A percentile compares a stretch with the other conserved stretches of the same genome.
These are phyloP conservation scores for Codiaeum variegatum DNA, from an alignment of 441 rosid genomes.

Conservation along the genomic window DNA sequence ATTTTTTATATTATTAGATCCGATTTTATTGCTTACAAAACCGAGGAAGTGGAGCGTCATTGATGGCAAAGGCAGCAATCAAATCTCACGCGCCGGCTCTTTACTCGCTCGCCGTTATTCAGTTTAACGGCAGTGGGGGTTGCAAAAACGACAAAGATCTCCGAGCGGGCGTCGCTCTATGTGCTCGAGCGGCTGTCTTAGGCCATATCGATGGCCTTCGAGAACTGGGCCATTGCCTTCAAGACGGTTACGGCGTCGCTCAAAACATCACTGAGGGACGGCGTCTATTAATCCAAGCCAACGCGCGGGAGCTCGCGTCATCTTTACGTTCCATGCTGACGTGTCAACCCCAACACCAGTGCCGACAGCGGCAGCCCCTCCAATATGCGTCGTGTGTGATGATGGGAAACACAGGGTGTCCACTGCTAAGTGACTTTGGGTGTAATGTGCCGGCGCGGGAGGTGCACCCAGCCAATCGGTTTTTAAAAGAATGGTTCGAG, in stretches of 20 bases:
- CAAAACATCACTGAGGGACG: conserved; percentile 59
- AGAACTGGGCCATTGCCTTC: conserved; percentile 86
- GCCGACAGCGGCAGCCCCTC: background rate
- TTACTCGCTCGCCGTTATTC: conserved; percentile 79
- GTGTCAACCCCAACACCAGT: conserved; percentile 8
- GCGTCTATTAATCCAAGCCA: conserved; percentile 68
- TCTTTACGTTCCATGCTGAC: conserved; percentile 26
- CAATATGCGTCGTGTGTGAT: background rate
- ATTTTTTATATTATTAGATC: conserved; percentile 47
- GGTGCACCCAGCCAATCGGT: conserved; percentile 62
- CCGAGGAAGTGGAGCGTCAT: conserved; percentile 57
- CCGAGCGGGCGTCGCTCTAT: conserved; percentile 70
- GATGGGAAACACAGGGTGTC: conserved; percentile 19
- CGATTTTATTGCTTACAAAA: conserved; percentile 75
- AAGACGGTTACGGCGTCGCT: conserved; percentile 86
- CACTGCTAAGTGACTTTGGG: conserved; percentile 49
- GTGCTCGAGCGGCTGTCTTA: conserved; percentile 67
- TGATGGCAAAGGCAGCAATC: conserved; percentile 85
- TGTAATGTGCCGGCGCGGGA: conserved; percentile 47
- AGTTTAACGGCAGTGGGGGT: conserved; percentile 91
- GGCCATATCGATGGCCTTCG: conserved; percentile 79
- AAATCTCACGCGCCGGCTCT: conserved; percentile 71
- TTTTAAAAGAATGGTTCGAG: conserved; percentile 69
- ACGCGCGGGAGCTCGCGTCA: conserved; percentile 64
- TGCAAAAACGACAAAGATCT: conserved; percentile 60